Evolutionary conservation across 805 yeast species (phyloP).

Genomic region (Lipomyces chichibuensis): DNA sequence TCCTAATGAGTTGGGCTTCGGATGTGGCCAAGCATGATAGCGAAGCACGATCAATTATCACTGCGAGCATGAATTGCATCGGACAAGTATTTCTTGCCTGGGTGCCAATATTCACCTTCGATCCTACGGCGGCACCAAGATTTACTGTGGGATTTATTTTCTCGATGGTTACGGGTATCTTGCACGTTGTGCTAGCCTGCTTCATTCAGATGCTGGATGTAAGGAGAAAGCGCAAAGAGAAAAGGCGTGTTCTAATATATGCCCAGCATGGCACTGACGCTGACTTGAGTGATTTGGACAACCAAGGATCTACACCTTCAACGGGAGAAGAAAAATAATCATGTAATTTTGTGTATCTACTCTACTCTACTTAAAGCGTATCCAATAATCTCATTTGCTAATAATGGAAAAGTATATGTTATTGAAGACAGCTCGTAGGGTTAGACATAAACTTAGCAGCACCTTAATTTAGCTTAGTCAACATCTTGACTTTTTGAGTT

Average conservation of each 20-base stretch:
- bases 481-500: no score
- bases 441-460: no score
- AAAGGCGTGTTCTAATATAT: background rate
- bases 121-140: conserved; percentile 44
- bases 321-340: background rate
- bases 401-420: no score
- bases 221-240: background rate
- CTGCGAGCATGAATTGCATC: conserved; percentile 43
- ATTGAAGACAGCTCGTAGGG: no score
- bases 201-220: conserved; percentile 7
- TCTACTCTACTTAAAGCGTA: background rate
- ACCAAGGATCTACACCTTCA: background rate
- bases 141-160: conserved; percentile 17
- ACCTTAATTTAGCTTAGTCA: no score
- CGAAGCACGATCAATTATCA: conserved; percentile 39
- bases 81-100: conserved; percentile 44
- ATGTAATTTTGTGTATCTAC: background rate
- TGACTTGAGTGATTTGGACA: background rate
- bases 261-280: background rate
- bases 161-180: conserved; percentile 1
- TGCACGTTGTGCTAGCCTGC: conserved; percentile 5
- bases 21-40: conserved; percentile 39
- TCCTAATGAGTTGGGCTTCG: conserved; percentile 38
- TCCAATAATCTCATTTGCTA: background rate
- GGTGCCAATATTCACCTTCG: conserved; percentile 44